Conservation (phyloP, 306 rosid species). For the Notholithocarpus densiflorus region DNA sequence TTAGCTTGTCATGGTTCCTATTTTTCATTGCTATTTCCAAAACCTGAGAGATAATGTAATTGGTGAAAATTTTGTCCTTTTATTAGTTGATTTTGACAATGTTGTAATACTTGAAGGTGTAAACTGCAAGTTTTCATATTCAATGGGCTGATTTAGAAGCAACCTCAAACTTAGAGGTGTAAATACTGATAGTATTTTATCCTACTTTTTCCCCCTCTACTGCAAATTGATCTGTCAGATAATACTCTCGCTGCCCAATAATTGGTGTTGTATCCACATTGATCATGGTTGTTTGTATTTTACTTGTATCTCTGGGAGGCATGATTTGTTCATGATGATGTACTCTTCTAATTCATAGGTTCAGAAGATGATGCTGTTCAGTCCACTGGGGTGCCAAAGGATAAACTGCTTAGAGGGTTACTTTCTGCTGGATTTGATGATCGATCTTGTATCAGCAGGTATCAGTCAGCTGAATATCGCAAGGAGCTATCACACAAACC, state of each 20-base stretch:
- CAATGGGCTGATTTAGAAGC: too few relatives aligned
- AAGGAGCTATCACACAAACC: slow-evolving; percentile 41
- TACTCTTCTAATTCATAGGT: slow-evolving; percentile 28
- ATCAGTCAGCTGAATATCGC: slow-evolving; percentile 42
- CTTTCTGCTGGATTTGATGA: slow-evolving; percentile 53
- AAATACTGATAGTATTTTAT: too few relatives aligned
- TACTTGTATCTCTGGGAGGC: background rate
- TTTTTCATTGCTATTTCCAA: background rate
- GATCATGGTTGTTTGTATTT: background rate
- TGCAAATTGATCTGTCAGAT: background rate
- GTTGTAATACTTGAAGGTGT: too few relatives aligned
- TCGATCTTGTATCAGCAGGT: slow-evolving; percentile 61
- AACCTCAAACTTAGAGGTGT: too few relatives aligned
- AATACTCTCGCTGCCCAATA: background rate
- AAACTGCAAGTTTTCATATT: too few relatives aligned
- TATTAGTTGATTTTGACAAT: background rate
- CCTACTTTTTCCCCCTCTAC: background rate
- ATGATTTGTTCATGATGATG: background rate
- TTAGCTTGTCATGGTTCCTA: background rate
- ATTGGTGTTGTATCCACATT: background rate
- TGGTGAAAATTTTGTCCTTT: background rate
- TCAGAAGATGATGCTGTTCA: slow-evolving; percentile 23
- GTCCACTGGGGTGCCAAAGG: slow-evolving; percentile 31
- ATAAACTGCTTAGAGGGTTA: slow-evolving; percentile 52
- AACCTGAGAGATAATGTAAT: background rate